Percentiles rank a stretch among this genome's conserved stretches.
Conservation (phyloP, 2,329 filamentous ascomycete genomes). For the Incumbomyces delicatus region DNA sequence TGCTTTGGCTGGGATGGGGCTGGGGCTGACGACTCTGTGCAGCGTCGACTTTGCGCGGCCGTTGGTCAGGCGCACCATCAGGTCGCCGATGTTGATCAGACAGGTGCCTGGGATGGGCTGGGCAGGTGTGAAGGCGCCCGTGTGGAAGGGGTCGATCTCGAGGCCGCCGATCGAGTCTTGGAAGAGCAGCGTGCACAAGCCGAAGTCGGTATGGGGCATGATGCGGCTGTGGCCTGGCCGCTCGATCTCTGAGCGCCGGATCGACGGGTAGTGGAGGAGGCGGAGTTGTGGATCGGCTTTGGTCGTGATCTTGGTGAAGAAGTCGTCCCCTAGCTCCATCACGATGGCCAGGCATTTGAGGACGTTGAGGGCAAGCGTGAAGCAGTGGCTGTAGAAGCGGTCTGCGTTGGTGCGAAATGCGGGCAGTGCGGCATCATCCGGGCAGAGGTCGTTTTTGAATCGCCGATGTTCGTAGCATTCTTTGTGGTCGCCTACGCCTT, state of each 20-base stretch:
- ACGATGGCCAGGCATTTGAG: slow-evolving; percentile 46
- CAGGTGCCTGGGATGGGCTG: slow-evolving; percentile 33
- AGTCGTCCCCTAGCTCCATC: slow-evolving; percentile 43
- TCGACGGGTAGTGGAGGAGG: slow-evolving; percentile 40
- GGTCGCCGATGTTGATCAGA: slow-evolving; percentile 43
- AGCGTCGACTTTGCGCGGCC: slow-evolving; percentile 41
- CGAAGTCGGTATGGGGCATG: slow-evolving; percentile 45
- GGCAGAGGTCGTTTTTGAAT: slow-evolving; percentile 13
- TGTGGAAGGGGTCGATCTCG: slow-evolving; percentile 35
- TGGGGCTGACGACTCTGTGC: slow-evolving; percentile 42
- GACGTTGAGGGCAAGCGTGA: slow-evolving; percentile 43
- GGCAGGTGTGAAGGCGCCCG: slow-evolving; percentile 34
- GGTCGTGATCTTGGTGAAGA: slow-evolving; percentile 46
- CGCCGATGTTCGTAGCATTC: slow-evolving; percentile 17
- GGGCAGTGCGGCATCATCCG: slow-evolving; percentile 30
- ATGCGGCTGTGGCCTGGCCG: slow-evolving; percentile 35
- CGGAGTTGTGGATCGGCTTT: slow-evolving; percentile 34
- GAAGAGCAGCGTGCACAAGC: slow-evolving; percentile 44
- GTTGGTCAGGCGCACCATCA: slow-evolving; percentile 43
- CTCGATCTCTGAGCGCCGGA: slow-evolving; percentile 35
- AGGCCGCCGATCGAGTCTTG: slow-evolving; percentile 43
- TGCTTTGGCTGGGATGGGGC: not conserved
- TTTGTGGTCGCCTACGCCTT: slow-evolving; percentile 16
- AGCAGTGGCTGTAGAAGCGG: slow-evolving; percentile 35
- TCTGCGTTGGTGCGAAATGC: slow-evolving; percentile 34